A percentile compares a stretch with the other conserved stretches of the same genome.
Conservation (phyloP, 306 rosid genomes). For the Hippophae tibetana region DNA sequence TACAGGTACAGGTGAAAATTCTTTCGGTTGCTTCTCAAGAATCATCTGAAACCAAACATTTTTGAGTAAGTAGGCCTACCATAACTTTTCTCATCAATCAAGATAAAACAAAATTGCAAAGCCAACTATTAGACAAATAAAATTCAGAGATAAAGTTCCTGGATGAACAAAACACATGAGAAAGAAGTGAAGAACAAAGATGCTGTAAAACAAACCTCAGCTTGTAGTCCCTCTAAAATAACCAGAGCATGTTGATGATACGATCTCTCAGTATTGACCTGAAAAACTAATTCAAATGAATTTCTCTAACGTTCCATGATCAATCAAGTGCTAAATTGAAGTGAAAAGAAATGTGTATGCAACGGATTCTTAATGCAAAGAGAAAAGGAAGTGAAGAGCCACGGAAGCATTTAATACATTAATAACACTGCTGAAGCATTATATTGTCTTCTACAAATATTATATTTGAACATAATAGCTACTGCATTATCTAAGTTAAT, state of each 20-base stretch:
- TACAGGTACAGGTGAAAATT: slow-evolving; percentile 27
- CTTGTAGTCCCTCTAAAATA: slow-evolving; percentile 57
- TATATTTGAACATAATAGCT: no score
- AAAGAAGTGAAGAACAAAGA: slow-evolving; percentile 13
- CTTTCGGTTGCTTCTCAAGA: slow-evolving; percentile 44
- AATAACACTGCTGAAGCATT: no score
- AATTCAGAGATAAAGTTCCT: background rate
- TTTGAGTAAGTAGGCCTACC: slow-evolving; percentile 10
- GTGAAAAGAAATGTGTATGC: no score
- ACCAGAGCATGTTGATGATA: slow-evolving; percentile 68
- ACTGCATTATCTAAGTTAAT: no score
- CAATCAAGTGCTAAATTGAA: no score
- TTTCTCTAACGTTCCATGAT: background rate
- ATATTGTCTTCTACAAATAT: no score
- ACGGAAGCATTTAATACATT: no score
- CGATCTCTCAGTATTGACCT: slow-evolving; percentile 82
- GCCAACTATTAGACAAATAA: slow-evolving; percentile 8
- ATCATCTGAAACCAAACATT: slow-evolving; percentile 36
- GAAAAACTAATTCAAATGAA: slow-evolving; percentile 11
- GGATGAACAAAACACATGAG: background rate
- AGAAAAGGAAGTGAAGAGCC: no score
- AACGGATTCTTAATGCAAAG: no score
- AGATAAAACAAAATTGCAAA: slow-evolving; percentile 13
- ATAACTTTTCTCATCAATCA: slow-evolving; percentile 4
- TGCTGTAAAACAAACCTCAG: slow-evolving; percentile 45